Evolutionary conservation across 1,139 yeast genomes (phyloP).

Genomic region (Candida frijolesensis): DNA sequence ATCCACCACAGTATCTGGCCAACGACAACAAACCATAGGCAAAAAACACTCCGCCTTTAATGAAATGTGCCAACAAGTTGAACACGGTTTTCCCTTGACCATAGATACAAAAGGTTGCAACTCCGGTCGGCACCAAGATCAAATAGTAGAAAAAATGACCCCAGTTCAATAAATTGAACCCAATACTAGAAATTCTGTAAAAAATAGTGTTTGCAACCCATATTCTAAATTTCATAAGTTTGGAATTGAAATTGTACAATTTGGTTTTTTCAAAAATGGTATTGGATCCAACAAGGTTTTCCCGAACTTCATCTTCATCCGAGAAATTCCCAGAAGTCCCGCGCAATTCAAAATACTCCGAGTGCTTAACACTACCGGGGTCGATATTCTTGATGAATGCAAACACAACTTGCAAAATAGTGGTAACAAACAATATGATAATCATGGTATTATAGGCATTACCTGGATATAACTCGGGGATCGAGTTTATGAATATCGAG

Average conservation of each 20-base stretch:
- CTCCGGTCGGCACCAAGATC: conserved; percentile 69
- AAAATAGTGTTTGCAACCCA: conserved; percentile 13
- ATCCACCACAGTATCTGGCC: conserved; percentile 86
- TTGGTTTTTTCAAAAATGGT: background rate
- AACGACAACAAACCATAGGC: conserved; percentile 73
- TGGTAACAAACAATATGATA: conserved; percentile 55
- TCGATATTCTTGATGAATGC: conserved; percentile 31
- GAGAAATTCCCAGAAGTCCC: conserved; percentile 15
- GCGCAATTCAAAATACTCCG: conserved; percentile 16
- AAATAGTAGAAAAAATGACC: conserved; percentile 64
- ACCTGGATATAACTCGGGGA: conserved; percentile 70
- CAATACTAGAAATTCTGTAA: conserved; percentile 13
- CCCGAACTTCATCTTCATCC: conserved; percentile 27
- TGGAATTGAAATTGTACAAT: conserved; percentile 1
- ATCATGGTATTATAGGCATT: conserved; percentile 74
- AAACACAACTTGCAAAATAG: conserved; percentile 54
- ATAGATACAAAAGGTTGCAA: conserved; percentile 69
- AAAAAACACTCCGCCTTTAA: conserved; percentile 91
- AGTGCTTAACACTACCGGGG: conserved; percentile 4
- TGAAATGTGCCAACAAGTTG: conserved; percentile 89
- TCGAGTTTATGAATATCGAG: conserved; percentile 59
- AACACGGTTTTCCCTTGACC: conserved; percentile 71
- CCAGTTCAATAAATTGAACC: conserved; percentile 62
- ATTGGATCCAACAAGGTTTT: conserved; percentile 1
- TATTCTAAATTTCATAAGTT: conserved; percentile 11